Evolutionary conservation across 805 yeast species (phyloP), one percentile per base, ranked within the genome.

Genomic region (Citeromyces matritensis): DNA sequence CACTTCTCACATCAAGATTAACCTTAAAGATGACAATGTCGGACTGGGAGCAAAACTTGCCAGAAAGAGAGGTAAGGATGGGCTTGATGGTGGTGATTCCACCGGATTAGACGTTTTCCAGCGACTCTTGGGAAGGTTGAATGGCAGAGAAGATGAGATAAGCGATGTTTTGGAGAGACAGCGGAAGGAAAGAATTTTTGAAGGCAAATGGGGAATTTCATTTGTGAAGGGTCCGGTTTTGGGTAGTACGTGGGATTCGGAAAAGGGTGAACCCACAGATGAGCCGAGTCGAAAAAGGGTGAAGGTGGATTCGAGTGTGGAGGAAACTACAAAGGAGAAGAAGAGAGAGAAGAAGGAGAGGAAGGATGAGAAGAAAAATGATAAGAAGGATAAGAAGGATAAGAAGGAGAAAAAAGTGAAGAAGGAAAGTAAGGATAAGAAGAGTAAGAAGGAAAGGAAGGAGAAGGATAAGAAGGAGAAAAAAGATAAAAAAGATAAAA

Each of bases 91-190:
- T 39, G 94, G 83, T 35, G 94, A 83, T 40, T 75, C 88, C 41
- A 80, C 85, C 8, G 95, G 96, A 3, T 62, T 88, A 27, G 97
- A 91, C 51, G 94, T 79, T 3, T 88, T 91, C 49, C 98, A 88
- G 57, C 66, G 93, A 42, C 69, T 88, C 29, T 59, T 88, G 38
- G 96, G 96, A 8, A 69, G 85, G 48, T 63, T 88, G 38, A 88
- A 88, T 49, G 96, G 96, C 30, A 79, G 74, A 42, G 88, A 78
- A 45, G 79, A 72, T 23, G 67, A 63, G 35, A 67, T 80, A 15
- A 57, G 58, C 35, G 58, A 69, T 37, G 86, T 74, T 44, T 53
- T 83, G 40, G 88, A 81, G 26, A 61, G 70, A 40, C 75, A 76
- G 45, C 63, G 82, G 42, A 63, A 65, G 36, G 78, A 77, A 14